Evolutionary conservation across 345 rosid genomes (phyloP).

Genomic region (Eucalyptus viminalis): DNA sequence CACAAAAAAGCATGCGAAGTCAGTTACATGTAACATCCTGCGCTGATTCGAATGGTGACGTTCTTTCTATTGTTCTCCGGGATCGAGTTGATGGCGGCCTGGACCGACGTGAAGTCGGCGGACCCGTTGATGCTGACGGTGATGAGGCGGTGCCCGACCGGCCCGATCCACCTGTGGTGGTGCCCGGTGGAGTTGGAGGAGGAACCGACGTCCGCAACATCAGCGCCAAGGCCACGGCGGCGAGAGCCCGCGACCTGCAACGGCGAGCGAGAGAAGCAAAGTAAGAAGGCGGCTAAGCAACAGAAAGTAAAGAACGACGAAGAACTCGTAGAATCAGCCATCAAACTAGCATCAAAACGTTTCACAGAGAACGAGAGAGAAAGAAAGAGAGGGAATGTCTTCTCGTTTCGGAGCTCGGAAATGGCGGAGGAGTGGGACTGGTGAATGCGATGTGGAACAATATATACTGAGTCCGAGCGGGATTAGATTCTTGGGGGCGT

Average conservation of each 20-base stretch:
- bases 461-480: not conserved
- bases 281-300: not conserved
- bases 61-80: slow-evolving; percentile 53
- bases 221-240: not conserved
- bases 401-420: not conserved
- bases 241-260: slow-evolving; percentile 3
- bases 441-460: not conserved
- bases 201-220: not conserved
- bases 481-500: not conserved
- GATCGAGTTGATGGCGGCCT: slow-evolving; percentile 73
- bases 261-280: slow-evolving; percentile 5
- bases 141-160: slow-evolving; percentile 61
- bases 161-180: slow-evolving; percentile 63
- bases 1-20: not conserved
- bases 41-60: slow-evolving; percentile 45
- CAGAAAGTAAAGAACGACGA: slow-evolving; percentile 4
- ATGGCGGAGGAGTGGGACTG: not conserved
- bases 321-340: slow-evolving; percentile 16
- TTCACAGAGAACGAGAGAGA: not conserved
- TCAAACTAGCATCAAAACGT: not conserved
- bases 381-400: not conserved
- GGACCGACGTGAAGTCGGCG: slow-evolving; percentile 62
- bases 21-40: slow-evolving; percentile 63
- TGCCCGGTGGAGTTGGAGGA: slow-evolving; percentile 19
- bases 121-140: slow-evolving; percentile 51